Conservation (phyloP, 78 protist genomes). For the Trichosphaerium sp. region DNA sequence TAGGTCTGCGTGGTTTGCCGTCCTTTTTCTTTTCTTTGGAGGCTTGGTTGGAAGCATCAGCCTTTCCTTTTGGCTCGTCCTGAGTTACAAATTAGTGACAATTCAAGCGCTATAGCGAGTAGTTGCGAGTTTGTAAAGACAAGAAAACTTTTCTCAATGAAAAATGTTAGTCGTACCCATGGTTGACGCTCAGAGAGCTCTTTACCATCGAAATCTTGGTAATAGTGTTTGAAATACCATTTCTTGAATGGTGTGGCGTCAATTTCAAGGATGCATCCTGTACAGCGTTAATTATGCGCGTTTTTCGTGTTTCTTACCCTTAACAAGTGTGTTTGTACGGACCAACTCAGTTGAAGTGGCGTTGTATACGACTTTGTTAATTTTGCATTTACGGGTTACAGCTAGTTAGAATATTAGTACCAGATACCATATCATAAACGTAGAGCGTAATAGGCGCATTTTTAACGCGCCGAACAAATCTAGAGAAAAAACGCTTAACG, state of each 20-base stretch:
- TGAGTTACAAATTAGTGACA: no score
- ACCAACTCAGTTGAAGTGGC: slow-evolving; percentile 98
- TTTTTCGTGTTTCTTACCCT: slow-evolving; percentile 77
- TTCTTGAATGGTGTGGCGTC: slow-evolving; percentile 96
- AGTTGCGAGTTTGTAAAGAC: no score
- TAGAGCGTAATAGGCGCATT: neutral
- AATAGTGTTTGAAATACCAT: slow-evolving; percentile 94
- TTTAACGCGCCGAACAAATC: neutral
- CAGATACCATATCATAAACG: neutral
- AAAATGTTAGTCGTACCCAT: no score
- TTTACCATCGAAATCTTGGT: slow-evolving; percentile 77
- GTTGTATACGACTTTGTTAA: slow-evolving; percentile 95
- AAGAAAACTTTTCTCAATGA: no score
- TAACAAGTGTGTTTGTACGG: slow-evolving; percentile 98
- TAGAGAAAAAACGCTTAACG: neutral
- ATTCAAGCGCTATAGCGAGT: no score
- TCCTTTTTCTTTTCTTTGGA: slow-evolving; percentile 14
- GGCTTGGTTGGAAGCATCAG: no score
- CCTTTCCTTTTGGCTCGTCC: no score
- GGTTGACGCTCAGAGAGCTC: no score
- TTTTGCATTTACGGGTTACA: slow-evolving; percentile 72
- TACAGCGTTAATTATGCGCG: slow-evolving; percentile 91
- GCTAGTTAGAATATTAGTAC: neutral
- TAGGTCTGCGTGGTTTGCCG: neutral
- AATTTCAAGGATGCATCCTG: slow-evolving; percentile 87